A percentile compares a stretch with the other conserved stretches of the same genome.
Conservation (phyloP, 169 alveolate species). For the Plasmodium gonderi region DNA sequence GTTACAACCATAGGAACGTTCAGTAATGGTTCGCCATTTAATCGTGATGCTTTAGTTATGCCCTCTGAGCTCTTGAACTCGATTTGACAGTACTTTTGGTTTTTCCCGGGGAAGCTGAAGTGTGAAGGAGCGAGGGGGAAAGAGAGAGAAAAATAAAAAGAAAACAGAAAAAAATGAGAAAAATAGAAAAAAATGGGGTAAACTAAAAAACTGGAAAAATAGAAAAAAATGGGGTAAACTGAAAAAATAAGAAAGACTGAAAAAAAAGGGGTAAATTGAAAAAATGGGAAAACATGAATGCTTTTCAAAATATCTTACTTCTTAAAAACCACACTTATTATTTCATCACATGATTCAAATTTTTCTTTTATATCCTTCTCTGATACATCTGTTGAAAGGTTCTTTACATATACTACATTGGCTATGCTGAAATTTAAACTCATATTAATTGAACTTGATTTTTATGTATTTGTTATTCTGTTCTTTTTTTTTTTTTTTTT, state of each 20-base stretch:
- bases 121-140: not conserved
- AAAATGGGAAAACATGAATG: not conserved
- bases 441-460: constrained; percentile 48
- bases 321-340: constrained; percentile 54
- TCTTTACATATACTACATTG: constrained; percentile 79
- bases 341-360: constrained; percentile 75
- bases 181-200: not conserved
- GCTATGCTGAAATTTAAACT: constrained; percentile 76
- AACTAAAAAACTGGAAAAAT: not conserved
- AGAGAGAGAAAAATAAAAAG: not conserved
- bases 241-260: not conserved
- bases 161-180: not conserved
- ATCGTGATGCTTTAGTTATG: constrained; percentile 71
- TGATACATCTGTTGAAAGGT: constrained; percentile 74
- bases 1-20: constrained; percentile 76
- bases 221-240: not conserved
- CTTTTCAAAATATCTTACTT: constrained; percentile 53
- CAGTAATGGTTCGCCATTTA: constrained; percentile 70
- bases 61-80: constrained; percentile 78
- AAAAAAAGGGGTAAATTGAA: not conserved
- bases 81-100: constrained; percentile 75
- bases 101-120: constrained; percentile 71
- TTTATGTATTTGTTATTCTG: not conserved
- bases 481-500: not conserved
- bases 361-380: constrained; percentile 73